Conservation (phyloP, 306 rosid species). For the Acacia crassicarpa region DNA sequence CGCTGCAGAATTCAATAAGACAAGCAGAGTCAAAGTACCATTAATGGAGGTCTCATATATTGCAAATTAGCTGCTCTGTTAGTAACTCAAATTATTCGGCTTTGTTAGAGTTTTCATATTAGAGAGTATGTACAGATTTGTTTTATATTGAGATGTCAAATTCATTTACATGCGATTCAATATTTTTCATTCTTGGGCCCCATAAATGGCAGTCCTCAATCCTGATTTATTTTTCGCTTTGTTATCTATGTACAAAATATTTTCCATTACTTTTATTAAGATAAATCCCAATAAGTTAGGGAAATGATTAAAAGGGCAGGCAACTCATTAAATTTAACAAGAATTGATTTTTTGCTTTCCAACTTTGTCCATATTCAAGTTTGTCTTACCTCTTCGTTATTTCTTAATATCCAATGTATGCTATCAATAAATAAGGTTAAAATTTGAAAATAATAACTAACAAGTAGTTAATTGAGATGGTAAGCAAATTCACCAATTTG, state of each 20-base stretch:
- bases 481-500: too few relatives aligned
- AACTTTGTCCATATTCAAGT: too few relatives aligned
- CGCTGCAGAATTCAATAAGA: constrained; percentile 70
- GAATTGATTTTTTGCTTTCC: too few relatives aligned
- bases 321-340: too few relatives aligned
- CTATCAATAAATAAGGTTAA: too few relatives aligned
- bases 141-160: constrained; percentile 32
- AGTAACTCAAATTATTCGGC: not conserved
- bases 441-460: too few relatives aligned
- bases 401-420: too few relatives aligned
- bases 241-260: constrained; percentile 2
- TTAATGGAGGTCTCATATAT: not conserved
- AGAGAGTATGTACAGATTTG: not conserved
- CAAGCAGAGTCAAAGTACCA: constrained; percentile 19
- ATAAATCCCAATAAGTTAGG: too few relatives aligned
- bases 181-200: constrained; percentile 77
- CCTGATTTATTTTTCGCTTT: constrained; percentile 27
- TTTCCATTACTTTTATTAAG: not conserved
- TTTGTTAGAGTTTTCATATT: not conserved
- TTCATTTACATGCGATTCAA: constrained; percentile 41
- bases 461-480: too few relatives aligned
- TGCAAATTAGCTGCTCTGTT: not conserved
- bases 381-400: too few relatives aligned
- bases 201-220: constrained; percentile 32
- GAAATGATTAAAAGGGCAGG: too few relatives aligned